Base-by-base conservation (phyloP, 805 yeast species). In the Candida orba region DNA sequence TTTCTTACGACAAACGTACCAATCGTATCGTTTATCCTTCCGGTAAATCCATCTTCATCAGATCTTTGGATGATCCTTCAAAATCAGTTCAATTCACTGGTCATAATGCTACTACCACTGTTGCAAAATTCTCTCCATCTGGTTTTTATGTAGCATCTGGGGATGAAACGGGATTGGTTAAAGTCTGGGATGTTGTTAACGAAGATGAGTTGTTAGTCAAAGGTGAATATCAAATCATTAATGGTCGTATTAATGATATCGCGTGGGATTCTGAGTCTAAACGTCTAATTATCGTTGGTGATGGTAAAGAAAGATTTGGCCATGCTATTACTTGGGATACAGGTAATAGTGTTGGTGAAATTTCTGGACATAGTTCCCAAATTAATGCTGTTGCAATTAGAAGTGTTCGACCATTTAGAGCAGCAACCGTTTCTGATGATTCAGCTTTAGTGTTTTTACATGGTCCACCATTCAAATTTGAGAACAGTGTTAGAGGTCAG, bases 331-430 rank as follows among this genome's bases (percentile, higher is more conserved):
- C 95, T 8, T 84, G 84, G 76, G 99, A 93, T 59, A 76, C 95
- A 1, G 99, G 99, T 48, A 93, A 93, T 64, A 79, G 96, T n/a
- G 80, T 93, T 36, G 99, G 99, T 43, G 98, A 93, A 59, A 82
- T 91, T 54, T 80, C 89, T 39, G 99, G 99, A 22, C 99, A 93
- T 60, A 75, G 91, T 15, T 81, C 87, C 23, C 78, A 76, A 38
- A 78, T 91, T 58, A 88, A 85, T 57, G 87, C 93, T 0, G 95
- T 89, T 18, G 78, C 84, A 45, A 82, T 91, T 51, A 82, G 84
- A 57, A 88, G 90, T 18, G 50, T 44, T 14, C 78, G 99, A 63
- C 99, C 99, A 9, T 87, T 84, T 68, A 72, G 96, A 45, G 96
- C 96, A 0, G 95, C 84, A 6, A 89, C 98, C 3, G 97, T 84